These are phyloP conservation scores for Talaromyces piceae DNA, from an alignment of 2,329 filamentous ascomycete genomes.

Conservation along the genomic window DNA sequence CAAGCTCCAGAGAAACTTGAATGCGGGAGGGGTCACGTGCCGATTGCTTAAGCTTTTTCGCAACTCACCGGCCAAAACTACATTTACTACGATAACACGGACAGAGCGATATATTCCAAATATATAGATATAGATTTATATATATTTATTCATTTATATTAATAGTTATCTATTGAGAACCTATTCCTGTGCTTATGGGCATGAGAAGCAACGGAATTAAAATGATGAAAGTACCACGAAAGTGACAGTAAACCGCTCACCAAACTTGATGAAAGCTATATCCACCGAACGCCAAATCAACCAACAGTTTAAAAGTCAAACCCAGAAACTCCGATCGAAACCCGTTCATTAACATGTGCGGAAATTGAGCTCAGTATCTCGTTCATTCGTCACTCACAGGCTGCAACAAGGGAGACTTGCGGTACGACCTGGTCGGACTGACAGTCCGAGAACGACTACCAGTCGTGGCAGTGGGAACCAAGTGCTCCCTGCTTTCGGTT, in stretches of 20 bases:
- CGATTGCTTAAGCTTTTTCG: background rate
- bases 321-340: background rate
- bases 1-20: constrained; percentile 1
- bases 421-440: constrained; percentile 41
- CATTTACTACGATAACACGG: background rate
- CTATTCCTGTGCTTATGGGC: background rate
- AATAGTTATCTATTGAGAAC: background rate
- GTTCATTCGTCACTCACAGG: constrained; percentile 25
- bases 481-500: constrained; percentile 77
- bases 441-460: constrained; percentile 37
- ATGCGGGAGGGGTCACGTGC: constrained; percentile 1
- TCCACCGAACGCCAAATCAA: background rate
- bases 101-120: background rate
- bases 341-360: background rate
- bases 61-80: background rate
- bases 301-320: background rate
- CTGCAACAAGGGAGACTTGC: constrained; percentile 30
- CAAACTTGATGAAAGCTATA: background rate
- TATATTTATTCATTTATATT: no score
- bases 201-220: background rate
- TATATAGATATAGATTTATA: background rate
- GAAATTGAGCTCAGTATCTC: constrained; percentile 14
- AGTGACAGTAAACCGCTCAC: background rate
- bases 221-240: background rate
- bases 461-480: constrained; percentile 50